A percentile compares a stretch with the other conserved stretches of the same genome.
Conservation (phyloP, 352 stramenopile species). For the Peronosclerospora sorghi region DNA sequence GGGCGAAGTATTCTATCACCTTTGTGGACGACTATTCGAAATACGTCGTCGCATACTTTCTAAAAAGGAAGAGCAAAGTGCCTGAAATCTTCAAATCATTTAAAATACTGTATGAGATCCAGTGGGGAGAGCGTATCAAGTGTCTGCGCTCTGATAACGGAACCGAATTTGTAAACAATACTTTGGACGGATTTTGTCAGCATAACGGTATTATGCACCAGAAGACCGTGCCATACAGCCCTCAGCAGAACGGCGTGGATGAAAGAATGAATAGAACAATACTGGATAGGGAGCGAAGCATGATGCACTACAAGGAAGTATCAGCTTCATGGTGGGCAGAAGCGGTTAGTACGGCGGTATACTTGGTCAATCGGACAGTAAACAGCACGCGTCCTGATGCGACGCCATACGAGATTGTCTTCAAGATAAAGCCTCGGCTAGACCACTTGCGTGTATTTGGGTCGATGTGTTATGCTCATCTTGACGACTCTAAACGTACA, state of each 20-base stretch:
- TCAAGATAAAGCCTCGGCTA: conserved; percentile 6
- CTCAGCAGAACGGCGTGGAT: conserved; percentile 11
- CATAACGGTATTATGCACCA: conserved; percentile 6
- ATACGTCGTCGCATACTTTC: conserved; percentile 7
- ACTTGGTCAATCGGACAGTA: conserved; percentile 5
- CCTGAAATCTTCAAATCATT: conserved; percentile 3
- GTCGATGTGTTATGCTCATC: conserved; percentile 11
- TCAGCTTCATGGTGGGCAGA: conserved; percentile 18
- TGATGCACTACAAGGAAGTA: conserved; percentile 19
- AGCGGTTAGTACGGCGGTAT: conserved; percentile 19
- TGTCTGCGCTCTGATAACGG: conserved; percentile 19
- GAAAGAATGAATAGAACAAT: conserved; percentile 3
- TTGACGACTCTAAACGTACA: conserved; percentile 12
- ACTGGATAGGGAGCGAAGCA: conserved; percentile 5
- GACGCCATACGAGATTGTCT: conserved; percentile 18
- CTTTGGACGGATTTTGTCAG: neutral
- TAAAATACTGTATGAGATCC: conserved; percentile 10
- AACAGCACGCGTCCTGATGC: neutral
- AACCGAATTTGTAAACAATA: conserved; percentile 13
- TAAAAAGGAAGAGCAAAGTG: conserved; percentile 13
- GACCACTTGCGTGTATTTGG: conserved; percentile 18
- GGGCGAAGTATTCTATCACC: neutral
- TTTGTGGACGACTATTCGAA: conserved; percentile 10
- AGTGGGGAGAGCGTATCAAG: conserved; percentile 9
- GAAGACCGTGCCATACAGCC: neutral